Conservation (phyloP, 176 grass and related monocot species). For the Melocanna baccifera region DNA sequence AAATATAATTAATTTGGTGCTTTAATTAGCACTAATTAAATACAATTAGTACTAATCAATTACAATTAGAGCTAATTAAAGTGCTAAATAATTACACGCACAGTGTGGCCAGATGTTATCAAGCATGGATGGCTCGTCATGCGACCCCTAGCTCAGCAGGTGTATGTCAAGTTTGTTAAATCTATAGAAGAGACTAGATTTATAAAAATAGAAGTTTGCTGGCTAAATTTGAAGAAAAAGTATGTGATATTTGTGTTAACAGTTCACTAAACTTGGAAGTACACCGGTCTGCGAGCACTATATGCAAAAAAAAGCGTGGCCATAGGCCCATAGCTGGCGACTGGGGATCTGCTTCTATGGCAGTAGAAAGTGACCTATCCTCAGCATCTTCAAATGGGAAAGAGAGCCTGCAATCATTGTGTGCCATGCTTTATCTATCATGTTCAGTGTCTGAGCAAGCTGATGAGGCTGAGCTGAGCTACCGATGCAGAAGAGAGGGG, state of each 20-base stretch:
- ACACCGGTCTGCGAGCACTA: constrained; percentile 55
- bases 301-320: constrained; percentile 46
- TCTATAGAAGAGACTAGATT: no score
- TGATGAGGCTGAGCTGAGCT: not conserved
- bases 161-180: accelerated
- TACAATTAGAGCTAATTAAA: no score
- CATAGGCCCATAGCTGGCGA: constrained; percentile 48
- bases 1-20: no score
- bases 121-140: no score
- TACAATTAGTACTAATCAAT: no score
- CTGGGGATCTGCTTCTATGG: constrained; percentile 51
- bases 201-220: no score
- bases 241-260: no score
- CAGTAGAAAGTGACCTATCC: constrained; percentile 68
- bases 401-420: constrained; percentile 61
- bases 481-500: not conserved
- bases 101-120: no score
- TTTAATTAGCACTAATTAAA: no score
- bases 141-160: no score
- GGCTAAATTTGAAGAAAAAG: no score
- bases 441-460: constrained; percentile 43
- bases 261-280: constrained; percentile 22
- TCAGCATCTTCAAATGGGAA: constrained; percentile 68
- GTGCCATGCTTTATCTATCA: constrained; percentile 43
- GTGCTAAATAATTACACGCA: no score